Conservation (phyloP, 75 land plant species). For the Ceratopteris richardii region DNA sequence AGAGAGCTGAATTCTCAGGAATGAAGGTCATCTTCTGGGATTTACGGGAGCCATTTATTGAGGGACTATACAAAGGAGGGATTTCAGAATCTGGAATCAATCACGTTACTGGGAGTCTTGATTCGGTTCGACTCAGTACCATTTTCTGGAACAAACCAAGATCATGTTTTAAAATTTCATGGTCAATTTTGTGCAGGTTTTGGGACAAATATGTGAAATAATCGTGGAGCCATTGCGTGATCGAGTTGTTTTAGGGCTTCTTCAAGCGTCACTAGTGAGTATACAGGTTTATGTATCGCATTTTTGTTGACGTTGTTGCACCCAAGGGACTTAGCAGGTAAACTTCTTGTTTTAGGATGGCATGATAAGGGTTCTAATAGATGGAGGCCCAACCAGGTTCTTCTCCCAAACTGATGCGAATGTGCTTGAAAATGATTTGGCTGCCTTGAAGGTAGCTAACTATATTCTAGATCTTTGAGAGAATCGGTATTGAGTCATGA, state of each 20-base stretch:
- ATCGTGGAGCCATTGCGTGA: conserved; percentile 84
- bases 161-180: neutral
- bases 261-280: conserved; percentile 84
- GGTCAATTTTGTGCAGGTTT: conserved; percentile 39
- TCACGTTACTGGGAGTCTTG: conserved; percentile 53
- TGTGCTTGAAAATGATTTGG: conserved; percentile 82
- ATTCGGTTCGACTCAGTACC: conserved; percentile 40
- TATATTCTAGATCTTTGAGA: no score
- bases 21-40: conserved; percentile 93
- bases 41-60: conserved; percentile 74
- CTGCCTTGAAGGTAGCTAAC: conserved; percentile 63
- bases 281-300: no score
- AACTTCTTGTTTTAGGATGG: conserved; percentile 70
- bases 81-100: conserved; percentile 65
- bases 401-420: conserved; percentile 62
- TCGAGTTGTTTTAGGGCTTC: conserved; percentile 83
- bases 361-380: conserved; percentile 65
- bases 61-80: conserved; percentile 62
- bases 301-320: conserved; percentile 1
- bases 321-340: no score
- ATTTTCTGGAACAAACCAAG: neutral
- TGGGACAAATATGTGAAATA: conserved; percentile 74
- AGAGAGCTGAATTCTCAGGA: conserved; percentile 45
- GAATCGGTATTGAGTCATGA: neutral
- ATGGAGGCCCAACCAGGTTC: conserved; percentile 85